Percentiles rank a stretch among this genome's conserved stretches.
Evolutionary conservation across 2,329 filamentous ascomycete genomes (phyloP).

Genomic region (Sporothrix protearum): DNA sequence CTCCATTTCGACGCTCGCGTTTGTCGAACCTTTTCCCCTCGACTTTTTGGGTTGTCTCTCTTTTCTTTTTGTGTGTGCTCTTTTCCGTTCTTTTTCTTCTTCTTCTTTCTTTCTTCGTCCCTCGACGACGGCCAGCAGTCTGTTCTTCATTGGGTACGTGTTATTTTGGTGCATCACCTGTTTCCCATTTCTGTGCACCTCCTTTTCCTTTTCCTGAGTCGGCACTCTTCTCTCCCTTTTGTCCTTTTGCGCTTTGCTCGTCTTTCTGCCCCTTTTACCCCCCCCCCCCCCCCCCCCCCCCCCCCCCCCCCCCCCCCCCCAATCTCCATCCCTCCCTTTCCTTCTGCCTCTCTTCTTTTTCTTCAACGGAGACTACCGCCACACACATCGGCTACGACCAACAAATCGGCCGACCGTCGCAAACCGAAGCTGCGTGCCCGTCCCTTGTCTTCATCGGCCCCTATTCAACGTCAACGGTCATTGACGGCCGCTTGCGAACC

Average conservation of each 20-base stretch:
- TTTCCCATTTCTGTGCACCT: neutral
- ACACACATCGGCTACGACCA: neutral
- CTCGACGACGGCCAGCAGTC: conserved; percentile 9
- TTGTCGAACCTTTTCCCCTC: conserved; percentile 5
- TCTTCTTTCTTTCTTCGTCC: neutral
- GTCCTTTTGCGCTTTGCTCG: neutral
- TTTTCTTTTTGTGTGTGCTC: conserved; percentile 18
- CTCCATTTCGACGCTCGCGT: neutral
- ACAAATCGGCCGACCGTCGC: neutral
- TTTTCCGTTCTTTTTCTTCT: conserved; percentile 2
- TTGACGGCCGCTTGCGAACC: neutral
- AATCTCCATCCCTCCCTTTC: neutral
- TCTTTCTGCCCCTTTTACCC: neutral
- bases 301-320: neutral
- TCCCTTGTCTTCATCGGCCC: neutral
- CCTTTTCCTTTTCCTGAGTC: conserved; percentile 3
- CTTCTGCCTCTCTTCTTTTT: neutral
- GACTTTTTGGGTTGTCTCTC: conserved; percentile 11
- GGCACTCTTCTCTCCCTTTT: neutral
- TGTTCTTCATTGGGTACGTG: conserved; percentile 25
- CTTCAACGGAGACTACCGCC: conserved; percentile 1
- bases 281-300: neutral
- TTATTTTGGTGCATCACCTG: neutral
- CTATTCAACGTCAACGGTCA: neutral
- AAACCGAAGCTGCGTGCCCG: neutral